These are phyloP conservation scores for Ulota crispa DNA, from an alignment of 225 moss, liverwort and hornwort genomes.

Conservation along the genomic window DNA sequence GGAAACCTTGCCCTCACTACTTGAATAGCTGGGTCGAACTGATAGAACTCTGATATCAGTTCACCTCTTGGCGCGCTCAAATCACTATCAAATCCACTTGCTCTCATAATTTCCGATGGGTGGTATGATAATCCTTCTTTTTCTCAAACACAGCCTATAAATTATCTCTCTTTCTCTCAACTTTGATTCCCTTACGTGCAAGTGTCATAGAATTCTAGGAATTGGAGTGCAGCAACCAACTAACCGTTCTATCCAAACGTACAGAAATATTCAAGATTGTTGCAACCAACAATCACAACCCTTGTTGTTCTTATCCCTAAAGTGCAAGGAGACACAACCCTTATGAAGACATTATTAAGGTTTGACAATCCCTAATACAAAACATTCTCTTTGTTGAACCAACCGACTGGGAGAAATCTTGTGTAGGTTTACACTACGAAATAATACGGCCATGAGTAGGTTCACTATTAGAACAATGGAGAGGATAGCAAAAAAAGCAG, in stretches of 20 bases:
- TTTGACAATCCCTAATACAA: neutral
- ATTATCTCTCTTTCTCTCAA: neutral
- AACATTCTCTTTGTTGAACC: neutral
- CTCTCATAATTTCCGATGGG: neutral
- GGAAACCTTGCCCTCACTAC: constrained; percentile 56
- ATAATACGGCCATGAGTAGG: too few relatives aligned
- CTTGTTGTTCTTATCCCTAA: neutral
- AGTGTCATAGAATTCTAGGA: neutral
- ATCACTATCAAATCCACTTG: neutral
- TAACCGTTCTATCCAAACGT: too few relatives aligned
- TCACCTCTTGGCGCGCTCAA: neutral
- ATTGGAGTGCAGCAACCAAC: neutral
- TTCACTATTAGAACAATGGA: neutral
- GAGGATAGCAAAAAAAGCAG: neutral
- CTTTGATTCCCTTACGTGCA: neutral
- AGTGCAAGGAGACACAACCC: neutral
- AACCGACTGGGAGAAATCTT: neutral
- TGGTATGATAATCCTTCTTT: neutral
- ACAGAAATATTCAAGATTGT: neutral
- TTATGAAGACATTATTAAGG: neutral
- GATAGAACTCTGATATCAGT: constrained; percentile 20
- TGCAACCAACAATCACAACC: neutral
- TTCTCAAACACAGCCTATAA: neutral
- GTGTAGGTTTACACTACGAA: neutral
- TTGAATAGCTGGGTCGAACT: constrained; percentile 58